These are phyloP conservation scores for Talaromyces stipitatus DNA, from an alignment of 495 filamentous ascomycete species.

Conservation along the genomic window DNA sequence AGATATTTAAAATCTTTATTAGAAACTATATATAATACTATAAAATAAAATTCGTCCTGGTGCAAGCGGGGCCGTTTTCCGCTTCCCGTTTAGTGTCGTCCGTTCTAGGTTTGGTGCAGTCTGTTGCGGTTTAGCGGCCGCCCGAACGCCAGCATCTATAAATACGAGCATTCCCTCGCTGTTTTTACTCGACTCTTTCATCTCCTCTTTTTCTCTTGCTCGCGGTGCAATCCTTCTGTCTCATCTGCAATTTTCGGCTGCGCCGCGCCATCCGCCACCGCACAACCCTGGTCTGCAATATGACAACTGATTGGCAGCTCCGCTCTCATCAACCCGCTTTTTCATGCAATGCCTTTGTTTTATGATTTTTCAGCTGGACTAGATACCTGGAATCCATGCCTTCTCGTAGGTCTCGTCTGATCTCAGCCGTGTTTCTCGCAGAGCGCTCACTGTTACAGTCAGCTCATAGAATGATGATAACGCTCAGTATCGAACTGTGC, in stretches of 20 bases:
- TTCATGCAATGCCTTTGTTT: background rate
- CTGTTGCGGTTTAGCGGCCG: background rate
- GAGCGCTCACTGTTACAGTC: background rate
- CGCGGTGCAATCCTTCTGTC: background rate
- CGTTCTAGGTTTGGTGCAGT: background rate
- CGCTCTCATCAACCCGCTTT: background rate
- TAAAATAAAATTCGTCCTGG: background rate
- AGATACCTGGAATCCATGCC: background rate
- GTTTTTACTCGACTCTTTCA: background rate
- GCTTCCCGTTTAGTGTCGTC: background rate
- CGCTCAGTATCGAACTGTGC: too few species aligned
- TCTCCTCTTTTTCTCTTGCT: background rate
- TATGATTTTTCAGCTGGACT: background rate
- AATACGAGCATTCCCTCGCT: slow-evolving; percentile 2
- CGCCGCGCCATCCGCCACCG: slow-evolving; percentile 1
- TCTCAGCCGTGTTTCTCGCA: background rate
- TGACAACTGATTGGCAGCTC: slow-evolving; percentile 1
- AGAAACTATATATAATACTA: too few species aligned
- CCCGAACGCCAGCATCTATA: background rate
- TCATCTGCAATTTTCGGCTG: background rate
- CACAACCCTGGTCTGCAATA: background rate
- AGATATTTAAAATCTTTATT: too few species aligned
- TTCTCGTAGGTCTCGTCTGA: background rate
- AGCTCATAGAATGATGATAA: background rate
- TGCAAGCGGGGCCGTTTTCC: background rate